Evolutionary conservation across 2,329 filamentous ascomycete species (phyloP).

Genomic region (Dactylellina cionopaga): DNA sequence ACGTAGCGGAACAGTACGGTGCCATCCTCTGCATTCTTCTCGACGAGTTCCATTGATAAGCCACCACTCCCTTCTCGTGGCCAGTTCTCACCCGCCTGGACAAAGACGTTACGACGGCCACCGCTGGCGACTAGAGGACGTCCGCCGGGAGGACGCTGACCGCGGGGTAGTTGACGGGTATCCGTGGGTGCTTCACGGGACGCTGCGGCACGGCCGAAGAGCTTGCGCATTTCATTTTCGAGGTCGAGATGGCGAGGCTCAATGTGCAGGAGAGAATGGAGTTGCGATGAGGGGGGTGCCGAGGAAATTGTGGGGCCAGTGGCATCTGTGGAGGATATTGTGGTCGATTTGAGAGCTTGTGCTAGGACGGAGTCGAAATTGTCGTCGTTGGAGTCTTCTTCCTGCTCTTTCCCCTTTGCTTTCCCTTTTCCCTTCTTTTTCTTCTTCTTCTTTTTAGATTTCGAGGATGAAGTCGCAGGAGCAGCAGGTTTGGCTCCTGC

Average conservation of each 20-base stretch:
- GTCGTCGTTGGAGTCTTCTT: slow-evolving; percentile 63
- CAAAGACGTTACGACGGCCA: slow-evolving; percentile 79
- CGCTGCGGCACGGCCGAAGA: slow-evolving; percentile 74
- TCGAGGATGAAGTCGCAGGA: slow-evolving; percentile 69
- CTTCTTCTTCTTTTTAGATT: slow-evolving; percentile 71
- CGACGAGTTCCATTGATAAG: slow-evolving; percentile 78
- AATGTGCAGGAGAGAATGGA: slow-evolving; percentile 69
- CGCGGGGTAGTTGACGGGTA: slow-evolving; percentile 66
- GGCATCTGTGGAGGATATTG: slow-evolving; percentile 54
- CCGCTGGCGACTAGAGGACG: slow-evolving; percentile 68
- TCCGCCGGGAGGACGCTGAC: slow-evolving; percentile 56
- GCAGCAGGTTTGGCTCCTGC: slow-evolving; percentile 58
- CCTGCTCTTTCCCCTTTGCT: slow-evolving; percentile 55
- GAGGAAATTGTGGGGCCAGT: slow-evolving; percentile 46
- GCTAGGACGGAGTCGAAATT: slow-evolving; percentile 73
- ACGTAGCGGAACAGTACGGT: slow-evolving; percentile 79
- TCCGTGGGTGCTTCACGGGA: slow-evolving; percentile 62
- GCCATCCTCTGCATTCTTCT: slow-evolving; percentile 66
- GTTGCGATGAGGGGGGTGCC: slow-evolving; percentile 56
- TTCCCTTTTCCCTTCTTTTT: slow-evolving; percentile 64
- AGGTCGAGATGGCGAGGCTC: slow-evolving; percentile 82
- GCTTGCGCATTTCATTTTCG: slow-evolving; percentile 85
- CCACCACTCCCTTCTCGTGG: slow-evolving; percentile 81
- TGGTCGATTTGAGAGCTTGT: slow-evolving; percentile 67
- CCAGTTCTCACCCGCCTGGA: slow-evolving; percentile 89